Evolutionary conservation across 1,284 basidiomycete species (phyloP), one percentile per base, ranked within the genome.

Genomic region (Athelia psychrophila): DNA sequence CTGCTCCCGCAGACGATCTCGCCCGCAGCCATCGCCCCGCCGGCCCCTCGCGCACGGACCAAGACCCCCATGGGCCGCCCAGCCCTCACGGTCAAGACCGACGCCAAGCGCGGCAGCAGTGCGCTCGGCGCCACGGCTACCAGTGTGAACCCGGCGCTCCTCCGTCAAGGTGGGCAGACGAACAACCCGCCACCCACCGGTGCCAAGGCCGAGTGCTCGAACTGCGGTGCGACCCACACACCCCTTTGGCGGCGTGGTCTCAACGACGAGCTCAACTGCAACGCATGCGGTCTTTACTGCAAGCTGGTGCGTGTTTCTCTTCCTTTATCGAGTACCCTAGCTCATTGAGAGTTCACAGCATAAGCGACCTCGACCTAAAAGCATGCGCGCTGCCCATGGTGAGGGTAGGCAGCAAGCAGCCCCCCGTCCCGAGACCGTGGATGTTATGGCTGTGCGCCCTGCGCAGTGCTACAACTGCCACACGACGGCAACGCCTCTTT

Each of bases 391-490:
- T 63, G 80, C 74, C 54, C 83, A 86, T 59, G 83, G 84, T 33
- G 86, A 88, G 65, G 76, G 79, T 33, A 79, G 83, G 52, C 69
- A 78, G n/a, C 81, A 85, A 63, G 74, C 71, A 48, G 73, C 77
- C 27, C 83, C 82, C 51, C 80, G 83, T 54, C 81, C 78, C 58
- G 82, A 74, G 60, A 68, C 76, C 51, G 72, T 77, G 54, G 80
- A 82, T 62, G 75, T 80, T 58, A 77, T 79, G 64, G 75, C 79
- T 54, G 57, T 61, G 57, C 62, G 61, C 57, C 58, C 69, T 75
- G 88, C 88, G 3, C 87, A 90, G 74, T 94, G 91, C 72, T 91
- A 88, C 70, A 94, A 93, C 64, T 93, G 91, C 71, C 87, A 91
- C 61, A 94, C 91, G 19, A 93, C 88, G 3, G 89, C 91, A 20